Evolutionary conservation across 805 yeast genomes (phyloP).

Genomic region (Debaryomyces castellii): DNA sequence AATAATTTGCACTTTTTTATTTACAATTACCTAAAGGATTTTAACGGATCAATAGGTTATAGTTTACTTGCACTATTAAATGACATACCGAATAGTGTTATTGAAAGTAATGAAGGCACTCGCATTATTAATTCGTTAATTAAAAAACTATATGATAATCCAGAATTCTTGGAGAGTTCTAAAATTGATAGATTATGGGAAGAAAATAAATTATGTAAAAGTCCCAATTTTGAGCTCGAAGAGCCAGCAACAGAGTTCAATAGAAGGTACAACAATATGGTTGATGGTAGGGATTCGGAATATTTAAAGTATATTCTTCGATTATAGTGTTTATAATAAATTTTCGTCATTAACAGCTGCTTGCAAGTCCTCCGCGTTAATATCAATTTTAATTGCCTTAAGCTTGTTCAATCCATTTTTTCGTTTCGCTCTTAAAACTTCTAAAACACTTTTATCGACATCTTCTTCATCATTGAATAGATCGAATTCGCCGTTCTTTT

Average conservation of each 20-base stretch:
- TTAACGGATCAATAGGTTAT: constrained; percentile 7
- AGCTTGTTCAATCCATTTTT: constrained; percentile 9
- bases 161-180: background rate
- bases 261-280: constrained; percentile 17
- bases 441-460: constrained; percentile 20
- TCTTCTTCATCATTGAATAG: constrained; percentile 15
- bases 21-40: constrained; percentile 19
- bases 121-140: background rate
- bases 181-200: constrained; percentile 16
- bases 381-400: constrained; percentile 29
- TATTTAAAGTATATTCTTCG: constrained; percentile 17
- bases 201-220: constrained; percentile 7
- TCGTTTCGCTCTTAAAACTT: constrained; percentile 14
- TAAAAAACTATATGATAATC: background rate
- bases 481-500: constrained; percentile 11
- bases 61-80: constrained; percentile 9
- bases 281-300: constrained; percentile 26
- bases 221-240: constrained; percentile 1
- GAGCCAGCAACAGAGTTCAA: constrained; percentile 7
- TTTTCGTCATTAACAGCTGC: constrained; percentile 23
- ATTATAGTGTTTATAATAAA: background rate
- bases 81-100: constrained; percentile 12
- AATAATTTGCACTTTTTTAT: constrained; percentile 22
- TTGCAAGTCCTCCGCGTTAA: constrained; percentile 37
- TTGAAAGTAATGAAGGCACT: constrained; percentile 12